Percentiles rank a stretch among this genome's conserved stretches.
phyloP scores from a whole-genome alignment of 805 yeast genomes.

The Suhomyces emberorum region DNA sequence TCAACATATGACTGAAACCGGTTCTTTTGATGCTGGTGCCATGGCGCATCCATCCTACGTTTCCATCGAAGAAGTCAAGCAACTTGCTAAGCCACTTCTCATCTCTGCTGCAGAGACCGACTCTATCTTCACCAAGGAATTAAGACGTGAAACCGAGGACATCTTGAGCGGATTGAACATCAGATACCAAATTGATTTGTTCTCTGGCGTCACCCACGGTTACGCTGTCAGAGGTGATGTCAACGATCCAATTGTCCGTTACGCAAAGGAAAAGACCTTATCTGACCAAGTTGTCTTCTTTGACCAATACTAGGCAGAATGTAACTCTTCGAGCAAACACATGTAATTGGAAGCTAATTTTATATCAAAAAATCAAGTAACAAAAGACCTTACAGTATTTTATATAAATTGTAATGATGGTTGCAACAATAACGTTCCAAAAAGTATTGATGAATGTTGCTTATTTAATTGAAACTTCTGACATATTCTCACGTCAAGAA shows the following conservation, averaged over 20 bases:
- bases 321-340: too few relatives aligned
- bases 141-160: constrained; percentile 60
- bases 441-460: too few relatives aligned
- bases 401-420: too few relatives aligned
- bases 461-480: too few relatives aligned
- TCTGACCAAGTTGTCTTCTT: constrained; percentile 34
- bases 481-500: too few relatives aligned
- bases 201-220: constrained; percentile 70
- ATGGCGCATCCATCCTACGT: constrained; percentile 84
- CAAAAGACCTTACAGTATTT: too few relatives aligned
- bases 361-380: too few relatives aligned
- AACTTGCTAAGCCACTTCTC: constrained; percentile 56
- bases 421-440: too few relatives aligned
- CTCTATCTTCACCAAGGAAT: constrained; percentile 55
- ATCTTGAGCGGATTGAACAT: constrained; percentile 52
- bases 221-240: constrained; percentile 77
- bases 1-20: constrained; percentile 25
- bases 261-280: constrained; percentile 67
- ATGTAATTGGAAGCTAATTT: too few relatives aligned
- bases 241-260: constrained; percentile 46
- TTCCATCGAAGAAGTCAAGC: constrained; percentile 58
- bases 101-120: constrained; percentile 79
- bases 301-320: background rate
- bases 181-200: constrained; percentile 58
- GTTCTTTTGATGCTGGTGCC: constrained; percentile 58